Conservation (phyloP, 75 land plant species). For the Pinus albicaulis region DNA sequence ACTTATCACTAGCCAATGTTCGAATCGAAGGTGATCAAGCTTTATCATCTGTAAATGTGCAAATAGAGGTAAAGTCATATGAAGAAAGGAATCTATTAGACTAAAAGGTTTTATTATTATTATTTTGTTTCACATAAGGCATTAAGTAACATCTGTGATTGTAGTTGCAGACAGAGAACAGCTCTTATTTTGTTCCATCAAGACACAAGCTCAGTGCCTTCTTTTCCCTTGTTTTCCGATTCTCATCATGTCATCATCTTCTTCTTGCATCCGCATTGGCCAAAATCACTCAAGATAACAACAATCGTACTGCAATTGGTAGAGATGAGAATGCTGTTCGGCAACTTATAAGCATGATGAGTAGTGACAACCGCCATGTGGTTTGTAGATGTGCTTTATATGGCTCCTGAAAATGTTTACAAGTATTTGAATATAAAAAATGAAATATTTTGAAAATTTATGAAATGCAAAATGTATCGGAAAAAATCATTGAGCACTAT, state of each 20-base stretch:
- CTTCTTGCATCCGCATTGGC: slow-evolving; percentile 96
- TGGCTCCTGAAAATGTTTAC: not conserved
- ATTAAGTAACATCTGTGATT: slow-evolving; percentile 2
- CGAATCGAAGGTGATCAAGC: slow-evolving; percentile 88
- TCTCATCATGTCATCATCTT: slow-evolving; percentile 99
- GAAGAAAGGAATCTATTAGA: not conserved
- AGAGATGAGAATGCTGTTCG: slow-evolving; percentile 98
- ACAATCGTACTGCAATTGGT: slow-evolving; percentile 73
- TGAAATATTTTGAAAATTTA: not conserved
- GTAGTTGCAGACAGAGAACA: slow-evolving; percentile 73
- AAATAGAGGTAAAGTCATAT: slow-evolving; percentile 67
- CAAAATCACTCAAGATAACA: slow-evolving; percentile 82
- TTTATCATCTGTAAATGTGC: slow-evolving; percentile 69
- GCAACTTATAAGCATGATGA: slow-evolving; percentile 98
- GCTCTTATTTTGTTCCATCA: slow-evolving; percentile 89
- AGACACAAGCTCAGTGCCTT: slow-evolving; percentile 98
- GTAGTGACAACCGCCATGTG: slow-evolving; percentile 95
- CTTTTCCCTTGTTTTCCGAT: slow-evolving; percentile 96
- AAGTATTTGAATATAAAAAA: not conserved
- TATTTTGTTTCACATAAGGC: not conserved
- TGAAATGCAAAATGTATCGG: not conserved
- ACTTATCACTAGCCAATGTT: slow-evolving; percentile 90
- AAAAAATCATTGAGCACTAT: not conserved
- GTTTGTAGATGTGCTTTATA: slow-evolving; percentile 38
- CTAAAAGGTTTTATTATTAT: slow-evolving; percentile 8